A percentile compares a stretch with the other conserved stretches of the same genome.
Evolutionary conservation across 1,139 yeast genomes (phyloP).

Genomic region (Pneumocystis jirovecii): DNA sequence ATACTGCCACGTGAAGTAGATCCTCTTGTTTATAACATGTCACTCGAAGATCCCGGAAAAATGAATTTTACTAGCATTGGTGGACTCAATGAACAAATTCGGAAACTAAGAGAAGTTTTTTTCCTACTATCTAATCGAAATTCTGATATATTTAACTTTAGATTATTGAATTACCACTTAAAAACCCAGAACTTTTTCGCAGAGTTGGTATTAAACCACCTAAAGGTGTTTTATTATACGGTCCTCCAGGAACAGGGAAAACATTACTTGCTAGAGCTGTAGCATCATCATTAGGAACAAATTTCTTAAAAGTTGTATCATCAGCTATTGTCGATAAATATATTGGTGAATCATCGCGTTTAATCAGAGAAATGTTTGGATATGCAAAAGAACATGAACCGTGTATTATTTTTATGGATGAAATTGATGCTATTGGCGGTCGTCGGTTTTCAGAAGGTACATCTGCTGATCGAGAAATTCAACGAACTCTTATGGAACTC

Average conservation of each 20-base stretch:
- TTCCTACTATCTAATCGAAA: background rate
- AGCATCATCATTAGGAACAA: constrained; percentile 97
- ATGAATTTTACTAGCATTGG: constrained; percentile 92
- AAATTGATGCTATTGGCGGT: constrained; percentile 98
- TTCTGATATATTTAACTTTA: background rate
- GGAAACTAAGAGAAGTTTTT: constrained; percentile 77
- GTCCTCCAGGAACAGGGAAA: constrained; percentile 99
- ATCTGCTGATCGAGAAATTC: constrained; percentile 96
- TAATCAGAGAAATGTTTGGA: constrained; percentile 96
- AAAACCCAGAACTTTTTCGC: constrained; percentile 88
- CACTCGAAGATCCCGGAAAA: constrained; percentile 93
- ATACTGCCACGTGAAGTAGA: constrained; percentile 95
- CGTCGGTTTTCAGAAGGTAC: constrained; percentile 97
- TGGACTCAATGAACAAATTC: constrained; percentile 87
- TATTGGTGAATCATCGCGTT: constrained; percentile 94
- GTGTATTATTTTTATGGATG: constrained; percentile 98
- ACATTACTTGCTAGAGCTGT: constrained; percentile 93
- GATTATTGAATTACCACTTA: constrained; percentile 83
- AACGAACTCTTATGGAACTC: constrained; percentile 95
- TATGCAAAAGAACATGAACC: constrained; percentile 98
- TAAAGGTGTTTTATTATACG: constrained; percentile 89
- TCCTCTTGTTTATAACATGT: constrained; percentile 96
- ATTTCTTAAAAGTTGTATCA: constrained; percentile 94
- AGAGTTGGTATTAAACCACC: constrained; percentile 98
- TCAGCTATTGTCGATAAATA: constrained; percentile 97